These are phyloP conservation scores for Aristolochia fimbriata DNA, from an alignment of 164 flowering plant species.

Conservation along the genomic window DNA sequence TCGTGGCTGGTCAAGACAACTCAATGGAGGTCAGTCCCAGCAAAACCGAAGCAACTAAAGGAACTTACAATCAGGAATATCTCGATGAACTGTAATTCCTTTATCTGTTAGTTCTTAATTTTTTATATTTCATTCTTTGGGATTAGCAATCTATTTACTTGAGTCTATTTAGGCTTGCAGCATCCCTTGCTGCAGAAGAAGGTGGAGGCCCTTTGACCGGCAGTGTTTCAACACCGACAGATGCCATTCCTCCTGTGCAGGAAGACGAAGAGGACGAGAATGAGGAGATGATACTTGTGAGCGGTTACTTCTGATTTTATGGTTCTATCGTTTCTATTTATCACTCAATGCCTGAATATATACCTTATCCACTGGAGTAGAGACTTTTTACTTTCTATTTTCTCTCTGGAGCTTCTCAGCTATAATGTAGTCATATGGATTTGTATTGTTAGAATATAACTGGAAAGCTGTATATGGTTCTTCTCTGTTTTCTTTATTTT, in stretches of 20 bases:
- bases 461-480: too few species aligned
- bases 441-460: too few species aligned
- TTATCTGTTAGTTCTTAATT: not conserved
- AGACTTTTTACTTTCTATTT: too few species aligned
- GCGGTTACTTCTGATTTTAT: slow-evolving; percentile 5
- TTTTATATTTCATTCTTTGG: not conserved
- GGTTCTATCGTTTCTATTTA: too few species aligned
- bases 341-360: too few species aligned
- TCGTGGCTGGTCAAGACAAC: slow-evolving; percentile 16
- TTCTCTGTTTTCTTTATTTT: too few species aligned
- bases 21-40: slow-evolving; percentile 5
- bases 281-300: slow-evolving; percentile 54
- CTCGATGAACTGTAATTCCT: slow-evolving; percentile 61
- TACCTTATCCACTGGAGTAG: too few species aligned
- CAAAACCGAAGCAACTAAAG: slow-evolving; percentile 7
- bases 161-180: slow-evolving; percentile 46
- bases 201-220: slow-evolving; percentile 12
- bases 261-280: slow-evolving; percentile 36
- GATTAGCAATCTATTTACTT: slow-evolving; percentile 8
- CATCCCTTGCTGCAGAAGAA: slow-evolving; percentile 53
- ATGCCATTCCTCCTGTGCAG: slow-evolving; percentile 15
- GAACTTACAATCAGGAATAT: slow-evolving; percentile 34
- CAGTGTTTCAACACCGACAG: slow-evolving; percentile 29
- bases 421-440: too few species aligned
- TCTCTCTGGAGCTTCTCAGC: too few species aligned